phyloP scores from a whole-genome alignment of 2,329 filamentous ascomycete genomes.

The Diaporthe eres region DNA sequence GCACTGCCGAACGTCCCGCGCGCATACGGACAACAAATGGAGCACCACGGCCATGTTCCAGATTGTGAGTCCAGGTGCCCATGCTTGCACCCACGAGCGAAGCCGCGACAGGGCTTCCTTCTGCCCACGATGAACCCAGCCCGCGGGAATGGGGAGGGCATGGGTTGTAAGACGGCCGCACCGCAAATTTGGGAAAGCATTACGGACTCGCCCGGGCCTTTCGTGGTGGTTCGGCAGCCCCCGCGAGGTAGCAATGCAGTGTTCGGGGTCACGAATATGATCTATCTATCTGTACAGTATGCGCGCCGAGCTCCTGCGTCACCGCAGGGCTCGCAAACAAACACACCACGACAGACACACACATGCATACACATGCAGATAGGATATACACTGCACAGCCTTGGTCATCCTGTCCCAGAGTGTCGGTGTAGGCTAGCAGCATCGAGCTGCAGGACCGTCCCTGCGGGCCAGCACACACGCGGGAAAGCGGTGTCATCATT shows the following conservation, averaged over 20 bases:
- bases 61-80: too few species aligned
- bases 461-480: not conserved
- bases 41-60: not conserved
- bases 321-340: not conserved
- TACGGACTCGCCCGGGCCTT: not conserved
- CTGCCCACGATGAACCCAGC: not conserved
- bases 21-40: too few species aligned
- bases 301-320: not conserved
- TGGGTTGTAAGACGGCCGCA: conserved; percentile 16
- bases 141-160: not conserved
- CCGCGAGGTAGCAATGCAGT: not conserved
- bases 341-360: not conserved
- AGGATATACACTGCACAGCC: conserved; percentile 11
- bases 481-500: conserved; percentile 12
- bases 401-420: conserved; percentile 24
- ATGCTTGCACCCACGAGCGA: not conserved
- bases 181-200: not conserved
- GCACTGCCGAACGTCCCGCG: not conserved
- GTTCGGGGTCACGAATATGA: conserved; percentile 3
- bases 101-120: not conserved
- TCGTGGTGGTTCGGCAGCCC: conserved; percentile 1
- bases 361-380: not conserved
- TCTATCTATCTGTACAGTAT: not conserved
- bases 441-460: conserved; percentile 5
- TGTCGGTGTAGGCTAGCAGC: conserved; percentile 25